Conservation (phyloP, 2,329 filamentous ascomycete species). For the Fragosphaeria purpurea region DNA sequence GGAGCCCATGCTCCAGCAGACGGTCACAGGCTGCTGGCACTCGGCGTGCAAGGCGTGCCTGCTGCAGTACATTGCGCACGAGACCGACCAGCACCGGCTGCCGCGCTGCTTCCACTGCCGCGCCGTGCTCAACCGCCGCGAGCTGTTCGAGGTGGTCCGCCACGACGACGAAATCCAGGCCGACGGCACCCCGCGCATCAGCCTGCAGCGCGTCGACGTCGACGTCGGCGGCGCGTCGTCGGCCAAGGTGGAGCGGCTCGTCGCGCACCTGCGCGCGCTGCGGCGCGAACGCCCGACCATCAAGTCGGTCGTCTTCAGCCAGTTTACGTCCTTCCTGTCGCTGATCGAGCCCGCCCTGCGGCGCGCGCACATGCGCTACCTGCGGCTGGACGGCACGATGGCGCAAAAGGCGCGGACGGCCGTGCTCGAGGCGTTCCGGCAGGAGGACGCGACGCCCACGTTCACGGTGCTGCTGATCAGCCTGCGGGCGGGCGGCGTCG, state of each 20-base stretch:
- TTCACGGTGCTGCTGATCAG: conserved; percentile 74
- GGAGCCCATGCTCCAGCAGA: conserved; percentile 90
- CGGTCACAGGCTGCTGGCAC: conserved; percentile 95
- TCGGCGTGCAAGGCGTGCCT: conserved; percentile 91
- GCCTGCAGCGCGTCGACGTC: conserved; percentile 48
- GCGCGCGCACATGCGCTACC: conserved; percentile 60
- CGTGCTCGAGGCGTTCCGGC: conserved; percentile 64
- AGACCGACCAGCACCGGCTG: conserved; percentile 63
- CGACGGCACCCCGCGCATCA: conserved; percentile 41
- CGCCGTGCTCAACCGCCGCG: conserved; percentile 66
- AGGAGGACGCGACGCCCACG: conserved; percentile 30
- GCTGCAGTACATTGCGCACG: conserved; percentile 81
- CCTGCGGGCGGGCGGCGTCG: conserved; percentile 83
- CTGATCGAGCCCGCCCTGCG: conserved; percentile 75
- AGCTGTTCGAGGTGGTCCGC: conserved; percentile 85
- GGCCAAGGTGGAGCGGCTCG: conserved; percentile 75
- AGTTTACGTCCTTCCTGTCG: conserved; percentile 93
- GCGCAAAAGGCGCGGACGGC: conserved; percentile 72
- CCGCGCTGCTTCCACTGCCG: conserved; percentile 89
- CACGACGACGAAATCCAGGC: conserved; percentile 51
- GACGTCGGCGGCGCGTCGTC: conserved; percentile 60
- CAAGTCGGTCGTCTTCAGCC: conserved; percentile 90
- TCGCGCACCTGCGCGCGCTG: conserved; percentile 62
- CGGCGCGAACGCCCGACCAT: conserved; percentile 55
- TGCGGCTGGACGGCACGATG: conserved; percentile 91